phyloP scores from a whole-genome alignment of 371 early-diverging fungal genomes.

The Haplosporangium sp. region DNA sequence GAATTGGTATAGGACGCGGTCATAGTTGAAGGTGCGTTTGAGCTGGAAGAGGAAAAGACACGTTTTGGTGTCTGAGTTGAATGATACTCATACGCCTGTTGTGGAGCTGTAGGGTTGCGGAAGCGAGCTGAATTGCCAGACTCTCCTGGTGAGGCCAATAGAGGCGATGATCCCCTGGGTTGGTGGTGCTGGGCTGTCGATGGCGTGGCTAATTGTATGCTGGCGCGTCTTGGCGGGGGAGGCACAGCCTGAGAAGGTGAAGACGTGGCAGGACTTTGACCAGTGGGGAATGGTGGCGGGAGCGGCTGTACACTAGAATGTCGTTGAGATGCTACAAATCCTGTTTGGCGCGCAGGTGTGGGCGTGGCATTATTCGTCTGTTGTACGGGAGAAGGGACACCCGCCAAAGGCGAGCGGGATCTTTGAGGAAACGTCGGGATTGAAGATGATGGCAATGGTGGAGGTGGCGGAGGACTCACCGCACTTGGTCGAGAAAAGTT shows the following conservation, averaged over 20 bases:
- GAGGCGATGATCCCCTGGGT: slow-evolving; percentile 38
- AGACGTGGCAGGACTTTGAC: slow-evolving; percentile 27
- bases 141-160: slow-evolving; percentile 38
- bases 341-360: slow-evolving; percentile 28
- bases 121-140: slow-evolving; percentile 36
- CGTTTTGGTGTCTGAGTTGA: slow-evolving; percentile 42
- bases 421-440: slow-evolving; percentile 35
- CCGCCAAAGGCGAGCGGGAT: slow-evolving; percentile 45
- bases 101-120: slow-evolving; percentile 46
- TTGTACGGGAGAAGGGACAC: slow-evolving; percentile 19
- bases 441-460: slow-evolving; percentile 9
- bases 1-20: slow-evolving; percentile 16
- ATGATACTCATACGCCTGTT: slow-evolving; percentile 37
- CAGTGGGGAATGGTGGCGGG: slow-evolving; percentile 16
- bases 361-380: slow-evolving; percentile 21
- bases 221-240: slow-evolving; percentile 48
- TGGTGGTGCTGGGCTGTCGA: slow-evolving; percentile 14
- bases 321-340: slow-evolving; percentile 22
- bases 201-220: slow-evolving; percentile 35
- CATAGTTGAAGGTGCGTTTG: neutral
- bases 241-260: slow-evolving; percentile 39
- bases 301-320: slow-evolving; percentile 27
- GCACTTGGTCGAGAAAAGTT: slow-evolving; percentile 13
- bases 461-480: slow-evolving; percentile 33
- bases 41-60: slow-evolving; percentile 29